Evolutionary conservation across 805 yeast species (phyloP), one percentile per base, ranked within the genome.

Genomic region (Starmerella apis): DNA sequence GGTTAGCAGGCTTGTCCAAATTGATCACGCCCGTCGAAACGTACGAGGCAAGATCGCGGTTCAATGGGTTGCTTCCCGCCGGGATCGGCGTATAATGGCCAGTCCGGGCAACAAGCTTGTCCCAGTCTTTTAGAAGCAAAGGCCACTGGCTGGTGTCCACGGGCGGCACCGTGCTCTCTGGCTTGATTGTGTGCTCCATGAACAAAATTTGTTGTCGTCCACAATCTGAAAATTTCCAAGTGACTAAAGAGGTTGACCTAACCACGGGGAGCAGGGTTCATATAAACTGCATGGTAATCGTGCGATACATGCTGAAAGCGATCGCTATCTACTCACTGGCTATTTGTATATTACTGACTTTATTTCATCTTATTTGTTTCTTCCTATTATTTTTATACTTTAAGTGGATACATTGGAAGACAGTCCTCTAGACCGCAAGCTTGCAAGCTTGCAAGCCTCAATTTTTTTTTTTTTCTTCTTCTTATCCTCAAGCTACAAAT

Each of bases 41-140:
- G 68, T 92, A 92, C 30, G 85, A 76, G 69, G 85, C 85, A 61
- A 92, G 73, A 69, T 87, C 96, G 75, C 98, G 82, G 71, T 86
- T 87, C 66, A 85, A 76, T 54, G 98, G 98, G 48, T 95, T 79
- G 66, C 90, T 78, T 57, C 98, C 98, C 49, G 90, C 75, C 62
- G 97, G 96, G 61, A 88, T 88, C 59, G 97, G 97, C 41, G 97
- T 90, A 68, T 92, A 90, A 67, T 92, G 98, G 43, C 95, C 95
- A 54, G 94, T 81, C 75, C 98, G 83, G 49, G 92, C 96, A 56
- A 88, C 75, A 52, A 92, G 74, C 71, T 88, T 83, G 74, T 92
- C 97, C 70, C 81, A 92, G 74, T 90, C 81, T 68, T 92, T 92
- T 68, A 92, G 75, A 61, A 92, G 75, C 62, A 92, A 76, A 28